Evolutionary conservation across 2,329 filamentous ascomycete species (phyloP), one percentile per base, ranked within the genome.

Genomic region (Drechslerella coelobrocha): DNA sequence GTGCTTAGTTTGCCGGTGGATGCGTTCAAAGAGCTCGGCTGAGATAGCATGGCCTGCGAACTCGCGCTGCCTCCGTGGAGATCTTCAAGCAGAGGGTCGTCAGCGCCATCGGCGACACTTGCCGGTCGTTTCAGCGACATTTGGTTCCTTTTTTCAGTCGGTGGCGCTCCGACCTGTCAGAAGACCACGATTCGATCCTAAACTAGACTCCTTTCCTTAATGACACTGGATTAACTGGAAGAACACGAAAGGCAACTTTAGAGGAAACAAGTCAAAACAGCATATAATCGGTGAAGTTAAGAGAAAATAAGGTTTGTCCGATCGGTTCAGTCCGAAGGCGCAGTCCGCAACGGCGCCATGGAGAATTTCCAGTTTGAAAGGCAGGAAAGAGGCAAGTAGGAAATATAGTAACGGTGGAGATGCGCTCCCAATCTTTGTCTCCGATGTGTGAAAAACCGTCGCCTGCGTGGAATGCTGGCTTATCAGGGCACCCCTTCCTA

Each of bases 91-190:
- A 29, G n/a, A 41, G 14, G 19, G 17, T 52, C 65, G 39, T 55
- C 65, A n/a, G 19, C 48, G 27, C 41, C 48, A 24, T 39, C 48
- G n/a, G 52, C 65, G 26, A 69, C 57, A 51, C 56, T 57, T 52
- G 65, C 65, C 65, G 65, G 56, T 41, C 65, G 65, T 69, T 69
- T 69, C 52, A 69, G 52, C 29, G 65, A 69, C 65, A 69, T 69
- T 37, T 41, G 29, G 12, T 31, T 6, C 27, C 27, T 12, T 17
- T 10, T 10, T 27, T 21, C 10, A 19, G 19, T 19, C 24, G 31
- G 31, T 61, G 48, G 24, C 34, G 43, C 19, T 19, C 10, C 45
- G 43, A n/a, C 27, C 52, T 50, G 55, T 61, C 37, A 53, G 57
- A 53, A 47, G 57, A 21, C 24, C 48, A 53, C 48, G 24, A 48